phyloP scores from a whole-genome alignment of 768 basidiomycete genomes.

The Auricularia cornea region DNA sequence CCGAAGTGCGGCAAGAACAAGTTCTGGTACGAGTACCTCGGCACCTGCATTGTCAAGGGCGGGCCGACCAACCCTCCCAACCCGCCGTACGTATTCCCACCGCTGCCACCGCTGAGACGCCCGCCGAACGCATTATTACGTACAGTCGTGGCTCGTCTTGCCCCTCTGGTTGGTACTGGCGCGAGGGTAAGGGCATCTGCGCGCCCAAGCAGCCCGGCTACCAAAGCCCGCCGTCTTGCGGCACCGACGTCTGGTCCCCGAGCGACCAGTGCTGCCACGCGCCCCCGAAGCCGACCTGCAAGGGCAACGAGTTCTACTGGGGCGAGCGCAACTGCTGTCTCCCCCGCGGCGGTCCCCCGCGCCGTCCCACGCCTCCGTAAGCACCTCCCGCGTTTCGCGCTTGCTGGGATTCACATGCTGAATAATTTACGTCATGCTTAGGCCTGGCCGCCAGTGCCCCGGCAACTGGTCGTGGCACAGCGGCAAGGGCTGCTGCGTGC shows the following conservation, averaged over 20 bases:
- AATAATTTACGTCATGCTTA: not conserved
- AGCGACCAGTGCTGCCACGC: conserved; percentile 36
- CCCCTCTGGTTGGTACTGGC: conserved; percentile 40
- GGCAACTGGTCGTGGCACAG: conserved; percentile 41
- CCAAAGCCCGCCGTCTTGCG: conserved; percentile 36
- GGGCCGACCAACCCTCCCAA: not conserved
- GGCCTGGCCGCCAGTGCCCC: conserved; percentile 27
- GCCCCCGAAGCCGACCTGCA: conserved; percentile 12
- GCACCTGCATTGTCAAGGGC: not conserved
- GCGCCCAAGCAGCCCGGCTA: conserved; percentile 38
- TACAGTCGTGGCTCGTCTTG: not conserved
- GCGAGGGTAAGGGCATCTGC: conserved; percentile 40
- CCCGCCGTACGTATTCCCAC: not conserved
- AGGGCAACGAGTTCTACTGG: not conserved
- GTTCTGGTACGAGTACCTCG: not conserved
- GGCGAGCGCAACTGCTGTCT: conserved; percentile 20
- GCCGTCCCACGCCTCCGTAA: conserved; percentile 39
- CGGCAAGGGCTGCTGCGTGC: conserved; percentile 44
- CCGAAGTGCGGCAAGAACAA: not conserved
- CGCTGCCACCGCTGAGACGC: not conserved
- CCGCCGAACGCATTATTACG: not conserved
- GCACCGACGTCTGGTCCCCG: conserved; percentile 35
- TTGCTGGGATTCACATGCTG: too few relatives aligned
- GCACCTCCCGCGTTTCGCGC: too few relatives aligned
- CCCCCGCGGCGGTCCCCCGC: conserved; percentile 29